Evolutionary conservation across 148 eudicot genomes (phyloP), one percentile per base, ranked within the genome.

Genomic region (Bassia scoparia): DNA sequence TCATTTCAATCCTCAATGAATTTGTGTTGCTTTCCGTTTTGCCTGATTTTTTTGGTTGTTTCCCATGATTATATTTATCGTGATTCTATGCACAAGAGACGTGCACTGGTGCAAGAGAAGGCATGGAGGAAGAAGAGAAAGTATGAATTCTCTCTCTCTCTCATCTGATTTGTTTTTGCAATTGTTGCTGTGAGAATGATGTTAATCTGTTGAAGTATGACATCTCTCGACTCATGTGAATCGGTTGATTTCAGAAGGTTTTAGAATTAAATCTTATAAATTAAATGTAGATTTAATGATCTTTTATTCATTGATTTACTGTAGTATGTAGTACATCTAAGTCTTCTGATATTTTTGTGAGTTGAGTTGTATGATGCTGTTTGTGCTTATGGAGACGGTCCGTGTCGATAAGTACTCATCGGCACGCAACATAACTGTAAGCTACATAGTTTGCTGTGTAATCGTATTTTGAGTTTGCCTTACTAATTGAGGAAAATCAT

Each of bases 111-210:
- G 94, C 65, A 89, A 89, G 85, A 89, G 87, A 89, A 89, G 86
- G 90, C 94, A 0, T 89, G 94, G 94, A 87, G 94, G 77, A 89
- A 89, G 90, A 89, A 89, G 91, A 46, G 94, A 87, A 87, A 89
- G 94, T 89, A 72, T 63, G 26, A n/a, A n/a, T n/a, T 21, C 11
- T 37, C 3, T n/a, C 60, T n/a, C 10, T 15, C 14, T 33, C 24
- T 18, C n/a, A n/a, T n/a, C n/a, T n/a, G n/a, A n/a, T n/a, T n/a
- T n/a, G n/a, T n/a, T n/a, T n/a, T n/a, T n/a, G n/a, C n/a, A n/a
- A n/a, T n/a, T n/a, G n/a, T n/a, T n/a, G n/a, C n/a, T n/a, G n/a
- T n/a, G n/a, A n/a, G n/a, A n/a, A n/a, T n/a, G n/a, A n/a, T n/a
- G n/a, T n/a, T n/a, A n/a, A n/a, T n/a, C n/a, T n/a, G n/a, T n/a